Percentiles rank a stretch among this genome's conserved stretches.
phyloP scores from a whole-genome alignment of 2,329 filamentous ascomycete genomes.

The Xylaria arbuscula region DNA sequence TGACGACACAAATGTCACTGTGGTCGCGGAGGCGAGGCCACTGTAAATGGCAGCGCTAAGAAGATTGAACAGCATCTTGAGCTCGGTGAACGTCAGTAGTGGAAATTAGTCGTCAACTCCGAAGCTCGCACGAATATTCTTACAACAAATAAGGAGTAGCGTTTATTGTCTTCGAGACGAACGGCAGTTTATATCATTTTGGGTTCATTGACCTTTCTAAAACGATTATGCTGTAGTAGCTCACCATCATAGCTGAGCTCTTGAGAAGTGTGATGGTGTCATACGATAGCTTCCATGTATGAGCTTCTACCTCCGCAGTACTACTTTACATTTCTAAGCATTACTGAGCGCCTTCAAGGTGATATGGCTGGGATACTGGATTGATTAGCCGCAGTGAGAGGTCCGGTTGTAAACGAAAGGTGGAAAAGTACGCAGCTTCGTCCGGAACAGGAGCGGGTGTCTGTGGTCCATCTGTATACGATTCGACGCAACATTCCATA shows the following conservation, averaged over 20 bases:
- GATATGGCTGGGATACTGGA: background rate
- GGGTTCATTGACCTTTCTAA: background rate
- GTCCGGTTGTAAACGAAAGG: background rate
- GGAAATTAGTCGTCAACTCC: background rate
- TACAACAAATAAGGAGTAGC: background rate
- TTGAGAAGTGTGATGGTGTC: background rate
- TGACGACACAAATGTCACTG: background rate
- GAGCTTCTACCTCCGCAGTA: background rate
- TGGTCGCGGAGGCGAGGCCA: background rate
- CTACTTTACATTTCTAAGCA: conserved; percentile 1
- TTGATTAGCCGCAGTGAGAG: background rate
- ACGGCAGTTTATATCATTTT: background rate
- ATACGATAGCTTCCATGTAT: background rate
- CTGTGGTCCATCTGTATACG: background rate
- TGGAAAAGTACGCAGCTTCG: conserved; percentile 6
- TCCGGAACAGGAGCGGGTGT: background rate
- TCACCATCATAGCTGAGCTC: background rate
- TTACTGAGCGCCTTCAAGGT: background rate
- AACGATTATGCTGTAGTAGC: background rate
- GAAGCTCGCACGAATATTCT: background rate
- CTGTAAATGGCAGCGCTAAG: background rate
- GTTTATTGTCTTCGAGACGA: background rate
- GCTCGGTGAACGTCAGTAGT: too few species aligned
- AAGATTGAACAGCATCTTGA: background rate
- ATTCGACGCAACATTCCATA: background rate